Conservation (phyloP, 768 basidiomycete species). For the Tylopilus balloui region DNA sequence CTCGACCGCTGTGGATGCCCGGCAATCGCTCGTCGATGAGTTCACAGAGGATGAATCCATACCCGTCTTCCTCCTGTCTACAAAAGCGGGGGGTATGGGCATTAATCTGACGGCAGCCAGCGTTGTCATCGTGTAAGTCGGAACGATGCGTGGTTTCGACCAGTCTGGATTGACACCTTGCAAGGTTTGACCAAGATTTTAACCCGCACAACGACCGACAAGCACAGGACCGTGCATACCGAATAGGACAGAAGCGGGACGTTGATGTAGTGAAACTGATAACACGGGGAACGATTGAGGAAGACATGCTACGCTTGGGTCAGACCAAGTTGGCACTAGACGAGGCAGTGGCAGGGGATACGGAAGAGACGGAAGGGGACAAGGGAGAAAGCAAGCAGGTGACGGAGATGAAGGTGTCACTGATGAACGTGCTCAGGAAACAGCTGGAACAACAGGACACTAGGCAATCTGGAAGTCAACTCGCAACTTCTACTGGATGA, state of each 20-base stretch:
- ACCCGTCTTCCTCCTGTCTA: conserved; percentile 84
- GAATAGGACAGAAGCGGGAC: conserved; percentile 91
- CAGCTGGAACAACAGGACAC: conserved; percentile 65
- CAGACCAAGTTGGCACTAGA: conserved; percentile 89
- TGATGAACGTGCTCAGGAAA: conserved; percentile 80
- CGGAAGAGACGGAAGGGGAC: conserved; percentile 52
- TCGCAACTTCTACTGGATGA: conserved; percentile 5
- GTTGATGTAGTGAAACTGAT: conserved; percentile 95
- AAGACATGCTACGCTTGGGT: conserved; percentile 89
- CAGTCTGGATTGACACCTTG: conserved; percentile 4
- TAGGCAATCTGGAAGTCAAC: conserved; percentile 7
- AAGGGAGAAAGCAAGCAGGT: conserved; percentile 64
- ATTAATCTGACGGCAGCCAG: conserved; percentile 96
- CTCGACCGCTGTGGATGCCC: conserved; percentile 87
- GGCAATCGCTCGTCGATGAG: conserved; percentile 92
- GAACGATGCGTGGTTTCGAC: not conserved
- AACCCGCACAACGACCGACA: conserved; percentile 98
- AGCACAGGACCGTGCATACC: conserved; percentile 95
- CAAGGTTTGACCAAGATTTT: conserved; percentile 95
- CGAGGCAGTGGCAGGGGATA: conserved; percentile 83
- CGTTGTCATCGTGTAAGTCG: conserved; percentile 81
- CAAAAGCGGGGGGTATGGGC: conserved; percentile 93
- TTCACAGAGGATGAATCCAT: conserved; percentile 84
- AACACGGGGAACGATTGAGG: conserved; percentile 88
- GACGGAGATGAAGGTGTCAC: conserved; percentile 77